Conservation (phyloP, 176 grass and related monocot genomes). For the Cymbopogon citratus region DNA sequence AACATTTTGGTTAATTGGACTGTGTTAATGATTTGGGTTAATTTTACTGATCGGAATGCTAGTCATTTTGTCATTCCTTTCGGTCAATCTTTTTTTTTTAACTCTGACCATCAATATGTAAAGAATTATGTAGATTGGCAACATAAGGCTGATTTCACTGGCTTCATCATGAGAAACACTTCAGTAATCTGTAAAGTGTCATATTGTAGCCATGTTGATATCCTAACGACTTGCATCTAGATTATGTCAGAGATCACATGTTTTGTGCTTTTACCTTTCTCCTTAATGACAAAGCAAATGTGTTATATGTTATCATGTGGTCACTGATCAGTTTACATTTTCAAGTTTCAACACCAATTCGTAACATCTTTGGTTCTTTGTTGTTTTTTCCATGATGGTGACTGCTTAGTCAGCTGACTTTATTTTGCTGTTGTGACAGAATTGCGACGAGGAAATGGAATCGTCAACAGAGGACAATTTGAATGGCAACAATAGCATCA, state of each 20-base stretch:
- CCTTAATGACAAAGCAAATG: background rate
- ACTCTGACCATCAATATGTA: background rate
- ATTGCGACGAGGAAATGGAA: slow-evolving; percentile 31
- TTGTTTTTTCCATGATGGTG: slow-evolving; percentile 5
- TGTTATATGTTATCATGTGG: background rate
- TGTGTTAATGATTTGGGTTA: background rate
- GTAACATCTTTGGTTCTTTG: background rate
- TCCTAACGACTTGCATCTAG: background rate
- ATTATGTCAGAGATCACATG: background rate
- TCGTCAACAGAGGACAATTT: slow-evolving; percentile 23
- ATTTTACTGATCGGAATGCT: background rate
- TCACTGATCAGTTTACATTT: slow-evolving; percentile 12
- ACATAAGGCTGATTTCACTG: background rate
- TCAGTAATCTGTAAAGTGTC: background rate
- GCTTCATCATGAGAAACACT: background rate
- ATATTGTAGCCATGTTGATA: background rate
- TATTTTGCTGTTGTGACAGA: slow-evolving; percentile 34
- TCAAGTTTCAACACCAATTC: background rate
- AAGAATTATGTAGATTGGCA: background rate
- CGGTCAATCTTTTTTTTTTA: background rate
- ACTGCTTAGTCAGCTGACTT: slow-evolving; percentile 24
- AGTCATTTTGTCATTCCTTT: background rate
- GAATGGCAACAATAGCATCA: slow-evolving; percentile 27
- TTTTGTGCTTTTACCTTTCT: background rate
- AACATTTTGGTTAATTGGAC: background rate